These are phyloP conservation scores for Butyriboletus loyo DNA, from an alignment of 768 basidiomycete species.

Conservation along the genomic window DNA sequence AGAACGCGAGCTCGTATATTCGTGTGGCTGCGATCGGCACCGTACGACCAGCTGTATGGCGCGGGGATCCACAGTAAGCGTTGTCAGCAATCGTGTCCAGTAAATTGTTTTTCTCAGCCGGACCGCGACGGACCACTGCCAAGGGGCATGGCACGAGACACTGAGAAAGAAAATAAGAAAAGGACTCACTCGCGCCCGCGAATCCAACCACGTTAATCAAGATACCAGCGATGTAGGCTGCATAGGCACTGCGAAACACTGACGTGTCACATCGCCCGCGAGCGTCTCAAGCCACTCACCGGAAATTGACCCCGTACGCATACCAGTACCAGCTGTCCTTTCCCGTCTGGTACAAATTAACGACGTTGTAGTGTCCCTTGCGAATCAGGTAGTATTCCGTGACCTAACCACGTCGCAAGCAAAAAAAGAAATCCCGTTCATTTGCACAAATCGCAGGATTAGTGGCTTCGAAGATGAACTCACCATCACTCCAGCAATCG, in stretches of 20 bases:
- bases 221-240: conserved; percentile 69
- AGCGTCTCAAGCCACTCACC: conserved; percentile 34
- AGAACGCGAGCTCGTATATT: conserved; percentile 76
- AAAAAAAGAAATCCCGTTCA: not conserved
- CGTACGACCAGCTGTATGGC: conserved; percentile 45
- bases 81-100: not conserved
- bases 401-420: conserved; percentile 41
- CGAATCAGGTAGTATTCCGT: conserved; percentile 77
- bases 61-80: not conserved
- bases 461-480: conserved; percentile 6
- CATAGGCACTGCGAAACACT: conserved; percentile 47
- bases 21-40: conserved; percentile 71
- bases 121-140: not conserved
- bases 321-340: conserved; percentile 73
- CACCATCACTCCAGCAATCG: conserved; percentile 80
- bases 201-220: conserved; percentile 83
- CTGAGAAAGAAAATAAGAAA: not conserved
- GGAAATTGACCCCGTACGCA: conserved; percentile 68
- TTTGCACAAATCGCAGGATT: not conserved
- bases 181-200: conserved; percentile 60
- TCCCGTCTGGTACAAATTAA: conserved; percentile 61
- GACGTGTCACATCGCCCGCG: not conserved
- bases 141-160: not conserved
- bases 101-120: not conserved
- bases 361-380: conserved; percentile 65